Evolutionary conservation across 768 basidiomycete species (phyloP).

Genomic region (Mycena leptocephala): DNA sequence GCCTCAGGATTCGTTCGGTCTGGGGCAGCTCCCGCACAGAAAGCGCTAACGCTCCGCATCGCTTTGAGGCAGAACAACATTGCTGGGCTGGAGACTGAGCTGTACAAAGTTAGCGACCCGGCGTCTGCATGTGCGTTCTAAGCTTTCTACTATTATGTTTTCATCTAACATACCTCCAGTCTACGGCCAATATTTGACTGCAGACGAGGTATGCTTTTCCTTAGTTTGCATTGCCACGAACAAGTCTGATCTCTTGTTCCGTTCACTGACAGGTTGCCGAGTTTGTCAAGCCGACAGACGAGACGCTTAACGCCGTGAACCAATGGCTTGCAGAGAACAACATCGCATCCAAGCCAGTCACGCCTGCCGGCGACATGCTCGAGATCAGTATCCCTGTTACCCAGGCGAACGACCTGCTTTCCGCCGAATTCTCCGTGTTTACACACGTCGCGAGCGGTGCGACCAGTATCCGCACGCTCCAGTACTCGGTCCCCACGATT

Average conservation of each 20-base stretch:
- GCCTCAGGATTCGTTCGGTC: background rate
- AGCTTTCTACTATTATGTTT: no score
- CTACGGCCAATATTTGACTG: background rate
- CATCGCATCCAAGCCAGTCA: slow-evolving; percentile 38
- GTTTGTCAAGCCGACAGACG: slow-evolving; percentile 54
- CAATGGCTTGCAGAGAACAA: slow-evolving; percentile 54
- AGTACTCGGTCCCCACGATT: slow-evolving; percentile 37
- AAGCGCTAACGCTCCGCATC: background rate
- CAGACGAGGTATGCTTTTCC: background rate
- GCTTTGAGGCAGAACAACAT: background rate
- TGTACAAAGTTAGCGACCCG: background rate
- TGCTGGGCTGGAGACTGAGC: background rate
- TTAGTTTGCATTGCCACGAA: no score
- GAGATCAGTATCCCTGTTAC: slow-evolving; percentile 35
- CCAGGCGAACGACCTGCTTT: slow-evolving; percentile 38
- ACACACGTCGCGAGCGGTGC: slow-evolving; percentile 21
- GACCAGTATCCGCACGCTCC: slow-evolving; percentile 38
- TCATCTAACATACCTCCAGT: no score
- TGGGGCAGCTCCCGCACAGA: background rate
- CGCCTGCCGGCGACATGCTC: slow-evolving; percentile 40
- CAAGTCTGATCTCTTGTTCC: no score
- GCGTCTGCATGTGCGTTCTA: background rate
- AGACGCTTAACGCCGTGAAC: slow-evolving; percentile 48
- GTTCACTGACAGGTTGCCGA: slow-evolving; percentile 38
- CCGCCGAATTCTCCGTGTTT: slow-evolving; percentile 33